Evolutionary conservation across 768 basidiomycete genomes (phyloP).

Genomic region (Cystofilobasidium ferigula): DNA sequence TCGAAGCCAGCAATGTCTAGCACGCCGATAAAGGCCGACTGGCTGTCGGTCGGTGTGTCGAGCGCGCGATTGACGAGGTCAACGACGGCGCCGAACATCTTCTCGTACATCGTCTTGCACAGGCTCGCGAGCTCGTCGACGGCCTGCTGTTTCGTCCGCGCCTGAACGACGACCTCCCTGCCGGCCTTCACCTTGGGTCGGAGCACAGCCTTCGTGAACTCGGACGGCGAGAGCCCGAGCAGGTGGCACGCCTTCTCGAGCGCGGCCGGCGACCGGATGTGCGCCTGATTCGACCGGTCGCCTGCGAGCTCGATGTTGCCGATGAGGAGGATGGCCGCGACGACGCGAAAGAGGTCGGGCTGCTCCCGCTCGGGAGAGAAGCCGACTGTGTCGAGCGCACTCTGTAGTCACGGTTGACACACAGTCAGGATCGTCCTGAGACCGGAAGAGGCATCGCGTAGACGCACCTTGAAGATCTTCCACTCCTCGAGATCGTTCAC

Average conservation of each 20-base stretch:
- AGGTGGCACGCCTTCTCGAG: conserved; percentile 65
- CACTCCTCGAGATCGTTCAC: conserved; percentile 87
- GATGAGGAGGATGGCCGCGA: conserved; percentile 87
- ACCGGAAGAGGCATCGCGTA: neutral
- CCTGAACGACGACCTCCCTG: conserved; percentile 91
- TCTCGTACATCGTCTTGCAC: conserved; percentile 94
- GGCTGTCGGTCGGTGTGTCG: conserved; percentile 72
- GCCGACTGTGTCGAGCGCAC: conserved; percentile 76
- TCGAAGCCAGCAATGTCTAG: conserved; percentile 99
- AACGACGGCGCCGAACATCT: conserved; percentile 84
- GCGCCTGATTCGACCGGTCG: conserved; percentile 69
- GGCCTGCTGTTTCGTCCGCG: conserved; percentile 80
- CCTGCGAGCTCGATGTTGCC: conserved; percentile 80
- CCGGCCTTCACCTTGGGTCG: conserved; percentile 87
- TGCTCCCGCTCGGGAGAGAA: conserved; percentile 67
- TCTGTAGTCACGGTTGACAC: neutral
- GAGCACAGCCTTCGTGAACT: conserved; percentile 78
- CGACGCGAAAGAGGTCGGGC: conserved; percentile 80
- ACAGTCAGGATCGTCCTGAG: neutral
- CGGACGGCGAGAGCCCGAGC: conserved; percentile 71
- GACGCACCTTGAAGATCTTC: conserved; percentile 56
- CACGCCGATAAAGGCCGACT: conserved; percentile 86
- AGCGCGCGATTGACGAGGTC: conserved; percentile 90
- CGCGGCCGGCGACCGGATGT: conserved; percentile 42
- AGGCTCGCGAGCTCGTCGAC: conserved; percentile 80